A percentile compares a stretch with the other conserved stretches of the same genome.
Conservation (phyloP, 495 filamentous ascomycete species). For the Lasiosphaeria ovina region DNA sequence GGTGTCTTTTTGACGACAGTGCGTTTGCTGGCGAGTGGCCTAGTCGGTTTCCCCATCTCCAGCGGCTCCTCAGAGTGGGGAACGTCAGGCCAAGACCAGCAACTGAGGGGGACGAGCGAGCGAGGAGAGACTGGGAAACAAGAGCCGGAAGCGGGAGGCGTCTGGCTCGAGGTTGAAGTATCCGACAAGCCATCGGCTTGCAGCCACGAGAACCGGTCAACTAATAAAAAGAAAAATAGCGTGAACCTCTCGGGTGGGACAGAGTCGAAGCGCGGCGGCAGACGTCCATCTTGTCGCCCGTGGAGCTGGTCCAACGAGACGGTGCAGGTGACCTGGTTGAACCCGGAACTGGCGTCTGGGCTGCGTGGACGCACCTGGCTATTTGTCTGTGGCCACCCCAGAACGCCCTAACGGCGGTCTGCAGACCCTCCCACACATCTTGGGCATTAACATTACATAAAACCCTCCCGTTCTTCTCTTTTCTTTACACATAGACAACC, state of each 20-base stretch:
- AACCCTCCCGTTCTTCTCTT: conserved; percentile 48
- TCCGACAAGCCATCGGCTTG: conserved; percentile 10
- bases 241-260: neutral
- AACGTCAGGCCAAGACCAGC: conserved; percentile 6
- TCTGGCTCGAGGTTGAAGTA: conserved; percentile 15
- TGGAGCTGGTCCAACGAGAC: neutral
- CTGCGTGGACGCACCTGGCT: conserved; percentile 26
- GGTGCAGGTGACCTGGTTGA: conserved; percentile 11
- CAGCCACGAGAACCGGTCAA: neutral
- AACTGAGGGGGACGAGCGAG: conserved; percentile 4
- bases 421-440: conserved; percentile 33
- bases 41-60: conserved; percentile 2
- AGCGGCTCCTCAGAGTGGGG: conserved; percentile 7
- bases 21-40: neutral
- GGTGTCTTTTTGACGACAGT: neutral
- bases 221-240: neutral
- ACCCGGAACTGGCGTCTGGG: conserved; percentile 19
- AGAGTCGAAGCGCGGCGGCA: neutral
- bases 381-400: conserved; percentile 27
- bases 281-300: neutral
- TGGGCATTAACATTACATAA: conserved; percentile 55
- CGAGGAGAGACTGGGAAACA: conserved; percentile 4
- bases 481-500: conserved; percentile 47
- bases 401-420: conserved; percentile 23
- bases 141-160: conserved; percentile 6